Evolutionary conservation across 371 early-diverging fungal species (phyloP).

Genomic region (Mucor piriformis): DNA sequence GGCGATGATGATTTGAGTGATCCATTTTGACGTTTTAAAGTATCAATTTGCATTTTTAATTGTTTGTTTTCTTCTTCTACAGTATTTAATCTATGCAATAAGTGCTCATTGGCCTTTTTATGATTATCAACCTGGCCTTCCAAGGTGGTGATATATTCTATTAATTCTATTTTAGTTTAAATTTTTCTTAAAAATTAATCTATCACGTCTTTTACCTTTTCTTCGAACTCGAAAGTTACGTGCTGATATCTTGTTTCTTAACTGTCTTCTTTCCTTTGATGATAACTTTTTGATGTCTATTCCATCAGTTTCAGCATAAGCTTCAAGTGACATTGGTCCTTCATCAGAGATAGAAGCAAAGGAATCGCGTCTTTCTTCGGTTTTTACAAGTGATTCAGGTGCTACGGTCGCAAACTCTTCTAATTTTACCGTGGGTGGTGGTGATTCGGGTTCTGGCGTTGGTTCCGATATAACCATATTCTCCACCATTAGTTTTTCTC

Average conservation of each 20-base stretch:
- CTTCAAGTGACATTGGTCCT: constrained; percentile 27
- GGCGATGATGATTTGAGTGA: constrained; percentile 5
- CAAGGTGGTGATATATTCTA: constrained; percentile 73
- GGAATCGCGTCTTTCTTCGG: constrained; percentile 16
- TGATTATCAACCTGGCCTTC: constrained; percentile 70
- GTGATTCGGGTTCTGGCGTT: constrained; percentile 22
- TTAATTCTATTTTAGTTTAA: background rate
- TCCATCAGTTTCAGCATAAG: constrained; percentile 27
- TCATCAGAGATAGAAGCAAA: constrained; percentile 13
- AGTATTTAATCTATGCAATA: constrained; percentile 41
- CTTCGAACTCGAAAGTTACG: constrained; percentile 39
- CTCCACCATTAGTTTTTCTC: constrained; percentile 22
- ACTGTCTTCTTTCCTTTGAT: constrained; percentile 35
- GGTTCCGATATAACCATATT: constrained; percentile 4
- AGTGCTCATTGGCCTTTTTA: constrained; percentile 53
- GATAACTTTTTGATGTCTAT: constrained; percentile 48
- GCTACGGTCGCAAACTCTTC: constrained; percentile 16
- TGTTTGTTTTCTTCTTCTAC: constrained; percentile 58
- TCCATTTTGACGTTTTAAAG: constrained; percentile 32
- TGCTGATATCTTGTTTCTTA: constrained; percentile 40
- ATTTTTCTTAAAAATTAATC: background rate
- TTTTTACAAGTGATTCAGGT: constrained; percentile 27
- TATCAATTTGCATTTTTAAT: constrained; percentile 52
- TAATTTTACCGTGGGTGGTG: background rate
- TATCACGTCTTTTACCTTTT: constrained; percentile 26